phyloP scores from a whole-genome alignment of 225 moss, liverwort and hornwort species.

The Pseudisothecium myosuroides region DNA sequence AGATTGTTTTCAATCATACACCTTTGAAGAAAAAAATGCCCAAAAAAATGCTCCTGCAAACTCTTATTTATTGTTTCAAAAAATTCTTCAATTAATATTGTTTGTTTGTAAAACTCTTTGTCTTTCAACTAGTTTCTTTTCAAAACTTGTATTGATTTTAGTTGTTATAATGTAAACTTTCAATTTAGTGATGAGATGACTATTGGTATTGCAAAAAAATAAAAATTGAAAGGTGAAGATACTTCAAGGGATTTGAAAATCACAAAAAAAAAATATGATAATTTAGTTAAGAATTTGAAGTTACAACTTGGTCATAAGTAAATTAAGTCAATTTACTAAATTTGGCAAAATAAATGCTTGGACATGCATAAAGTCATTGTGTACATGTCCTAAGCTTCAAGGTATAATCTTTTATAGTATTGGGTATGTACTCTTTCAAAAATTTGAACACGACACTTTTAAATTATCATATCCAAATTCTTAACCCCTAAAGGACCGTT shows the following conservation, averaged over 20 bases:
- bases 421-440: too few relatives aligned
- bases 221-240: neutral
- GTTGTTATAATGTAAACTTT: neutral
- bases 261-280: neutral
- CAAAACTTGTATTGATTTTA: neutral
- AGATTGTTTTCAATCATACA: neutral
- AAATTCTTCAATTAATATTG: too few relatives aligned
- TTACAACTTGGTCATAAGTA: rapidly evolving
- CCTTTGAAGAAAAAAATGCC: neutral
- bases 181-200: neutral
- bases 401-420: neutral
- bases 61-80: neutral
- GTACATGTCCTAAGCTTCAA: neutral
- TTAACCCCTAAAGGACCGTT: too few relatives aligned
- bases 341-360: neutral
- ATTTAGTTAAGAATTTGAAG: neutral
- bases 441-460: neutral
- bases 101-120: neutral
- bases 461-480: too few relatives aligned
- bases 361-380: neutral
- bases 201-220: neutral
- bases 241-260: neutral
- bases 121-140: neutral
- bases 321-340: neutral
- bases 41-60: neutral